Evolutionary conservation across 805 yeast species (phyloP).

Genomic region (Yarrowia hollandica): DNA sequence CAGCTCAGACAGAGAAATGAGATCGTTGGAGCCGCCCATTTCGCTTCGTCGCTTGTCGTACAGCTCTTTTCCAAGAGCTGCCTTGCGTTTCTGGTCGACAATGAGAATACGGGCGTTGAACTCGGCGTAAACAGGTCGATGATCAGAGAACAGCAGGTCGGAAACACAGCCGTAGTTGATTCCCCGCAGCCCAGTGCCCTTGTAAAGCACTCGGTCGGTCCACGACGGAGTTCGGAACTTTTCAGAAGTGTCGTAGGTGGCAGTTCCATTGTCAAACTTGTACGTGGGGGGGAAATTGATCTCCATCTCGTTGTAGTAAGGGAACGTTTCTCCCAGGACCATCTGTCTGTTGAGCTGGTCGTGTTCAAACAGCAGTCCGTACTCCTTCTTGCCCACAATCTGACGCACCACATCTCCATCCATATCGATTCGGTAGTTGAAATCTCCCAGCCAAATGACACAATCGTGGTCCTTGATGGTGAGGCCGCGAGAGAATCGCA

Average conservation of each 20-base stretch:
- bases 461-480: constrained; percentile 80
- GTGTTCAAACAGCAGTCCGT: constrained; percentile 54
- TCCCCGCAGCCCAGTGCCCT: constrained; percentile 60
- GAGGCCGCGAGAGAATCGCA: constrained; percentile 75
- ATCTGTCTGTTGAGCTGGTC: constrained; percentile 84
- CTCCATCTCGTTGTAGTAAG: constrained; percentile 72
- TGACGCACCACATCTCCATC: constrained; percentile 73
- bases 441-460: constrained; percentile 92
- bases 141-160: constrained; percentile 74
- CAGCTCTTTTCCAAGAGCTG: constrained; percentile 55
- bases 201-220: constrained; percentile 86
- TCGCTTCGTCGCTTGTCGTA: constrained; percentile 56
- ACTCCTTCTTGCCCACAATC: constrained; percentile 50
- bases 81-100: constrained; percentile 63
- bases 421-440: constrained; percentile 75
- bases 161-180: constrained; percentile 63
- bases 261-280: constrained; percentile 86
- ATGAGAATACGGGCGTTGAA: constrained; percentile 66
- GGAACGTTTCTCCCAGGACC: constrained; percentile 68
- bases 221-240: constrained; percentile 94
- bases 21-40: constrained; percentile 41
- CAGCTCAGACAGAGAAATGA: constrained; percentile 37
- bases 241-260: constrained; percentile 81
- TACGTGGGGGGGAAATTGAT: constrained; percentile 88
- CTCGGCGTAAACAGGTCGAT: constrained; percentile 86